Evolutionary conservation across 306 rosid species (phyloP), one percentile per base, ranked within the genome.

Genomic region (Ochetophila trinervis): DNA sequence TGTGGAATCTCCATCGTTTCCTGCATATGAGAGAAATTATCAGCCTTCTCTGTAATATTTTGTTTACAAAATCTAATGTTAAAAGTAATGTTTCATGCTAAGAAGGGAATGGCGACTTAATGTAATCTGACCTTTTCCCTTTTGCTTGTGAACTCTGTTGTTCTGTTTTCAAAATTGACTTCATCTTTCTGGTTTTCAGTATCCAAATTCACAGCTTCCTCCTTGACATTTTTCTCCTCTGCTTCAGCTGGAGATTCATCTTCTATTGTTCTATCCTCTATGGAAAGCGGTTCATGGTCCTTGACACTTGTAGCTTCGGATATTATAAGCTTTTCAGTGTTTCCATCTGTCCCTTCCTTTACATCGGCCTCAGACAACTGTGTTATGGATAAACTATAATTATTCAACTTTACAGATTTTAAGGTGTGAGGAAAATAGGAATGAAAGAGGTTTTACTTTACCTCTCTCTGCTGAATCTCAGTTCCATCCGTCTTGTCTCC

Each of bases 21-120:
- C 81, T 76, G 72, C 51, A 58, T 49, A 20, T 67, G 22, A 72
- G 62, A 34, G 3, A n/a, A 59, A 75, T 47, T 16, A 22, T 49
- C 19, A 56, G 15, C 3, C 50, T 60, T 45, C 12, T 44, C n/a
- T n/a, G n/a, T n/a, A n/a, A n/a, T n/a, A n/a, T n/a, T n/a, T n/a
- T n/a, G n/a, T n/a, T n/a, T n/a, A n/a, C n/a, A n/a, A n/a, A 16
- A 21, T 19, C 0, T 55, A 20, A 12, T 24, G 7, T 12, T 21
- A 15, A 17, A 34, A 68, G 30, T 57, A 8, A 45, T 12, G n/a
- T 16, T 56, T 15, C 6, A 21, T 34, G 36, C n/a, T 14, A 57
- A 37, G 53, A 27, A 49, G 37, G 61, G 34, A 50, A 53, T 14
- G 24, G 18, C 21, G 62, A 37, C 32, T 19, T 53, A 17, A 10